Percentiles rank a stretch among this genome's conserved stretches.
These are phyloP conservation scores for Xylaria arbuscula DNA, from an alignment of 2,329 filamentous ascomycete genomes.

Conservation along the genomic window DNA sequence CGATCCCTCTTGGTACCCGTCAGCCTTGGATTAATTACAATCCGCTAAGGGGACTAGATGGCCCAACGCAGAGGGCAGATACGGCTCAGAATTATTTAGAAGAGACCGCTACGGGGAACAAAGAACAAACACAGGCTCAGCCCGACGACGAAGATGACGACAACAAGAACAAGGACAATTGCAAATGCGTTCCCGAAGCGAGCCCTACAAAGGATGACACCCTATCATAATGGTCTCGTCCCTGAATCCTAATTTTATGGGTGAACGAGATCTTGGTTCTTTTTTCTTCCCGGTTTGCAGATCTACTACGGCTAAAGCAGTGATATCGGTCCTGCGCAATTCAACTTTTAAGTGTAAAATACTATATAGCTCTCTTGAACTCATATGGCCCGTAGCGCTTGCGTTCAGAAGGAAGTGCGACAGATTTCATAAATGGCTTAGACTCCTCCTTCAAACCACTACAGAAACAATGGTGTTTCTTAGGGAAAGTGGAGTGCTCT, in stretches of 20 bases:
- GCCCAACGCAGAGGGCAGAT: neutral
- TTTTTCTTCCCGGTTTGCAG: neutral
- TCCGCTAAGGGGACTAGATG: conserved; percentile 13
- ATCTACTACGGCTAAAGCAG: neutral
- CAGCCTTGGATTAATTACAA: conserved; percentile 31
- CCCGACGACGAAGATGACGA: neutral
- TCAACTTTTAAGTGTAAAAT: neutral
- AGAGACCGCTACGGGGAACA: neutral
- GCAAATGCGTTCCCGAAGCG: neutral
- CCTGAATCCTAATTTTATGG: neutral
- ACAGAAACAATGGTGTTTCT: neutral
- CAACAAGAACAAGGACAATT: neutral
- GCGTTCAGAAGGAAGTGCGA: neutral
- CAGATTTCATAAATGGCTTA: neutral
- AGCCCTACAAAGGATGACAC: neutral
- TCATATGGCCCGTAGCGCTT: neutral
- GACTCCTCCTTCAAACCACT: neutral
- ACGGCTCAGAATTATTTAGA: neutral
- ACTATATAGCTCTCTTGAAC: neutral
- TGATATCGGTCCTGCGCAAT: neutral
- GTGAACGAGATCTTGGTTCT: neutral
- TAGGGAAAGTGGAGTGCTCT: neutral
- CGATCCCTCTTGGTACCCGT: conserved; percentile 1
- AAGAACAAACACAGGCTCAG: neutral
- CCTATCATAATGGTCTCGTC: no score